Evolutionary conservation across 2,329 filamentous ascomycete species (phyloP).

Genomic region (Colletotrichum cereale): DNA sequence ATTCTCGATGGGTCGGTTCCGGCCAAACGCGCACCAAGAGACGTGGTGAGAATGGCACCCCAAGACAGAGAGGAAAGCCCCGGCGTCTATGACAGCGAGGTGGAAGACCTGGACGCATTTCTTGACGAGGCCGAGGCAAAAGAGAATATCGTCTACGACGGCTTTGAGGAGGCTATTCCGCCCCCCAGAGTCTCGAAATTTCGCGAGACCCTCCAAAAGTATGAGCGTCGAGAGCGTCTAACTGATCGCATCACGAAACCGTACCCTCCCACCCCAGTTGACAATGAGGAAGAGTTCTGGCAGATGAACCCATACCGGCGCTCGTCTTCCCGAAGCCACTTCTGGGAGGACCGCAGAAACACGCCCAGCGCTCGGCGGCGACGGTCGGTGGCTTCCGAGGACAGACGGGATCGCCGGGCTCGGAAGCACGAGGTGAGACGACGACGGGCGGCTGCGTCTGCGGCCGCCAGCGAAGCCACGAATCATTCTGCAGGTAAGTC

Average conservation of each 20-base stretch:
- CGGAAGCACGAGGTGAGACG: background rate
- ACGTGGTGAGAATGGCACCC: background rate
- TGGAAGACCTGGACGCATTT: background rate
- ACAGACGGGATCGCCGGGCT: background rate
- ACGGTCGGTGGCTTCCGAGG: background rate
- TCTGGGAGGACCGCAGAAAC: background rate
- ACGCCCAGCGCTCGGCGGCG: background rate
- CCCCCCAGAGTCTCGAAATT: background rate
- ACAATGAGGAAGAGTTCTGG: background rate
- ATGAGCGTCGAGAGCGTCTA: background rate
- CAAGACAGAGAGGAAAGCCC: no score
- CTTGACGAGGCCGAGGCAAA: background rate
- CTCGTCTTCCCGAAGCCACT: background rate
- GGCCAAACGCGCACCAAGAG: background rate
- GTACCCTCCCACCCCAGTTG: background rate
- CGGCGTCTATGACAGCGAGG: background rate
- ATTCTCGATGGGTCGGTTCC: conserved; percentile 10
- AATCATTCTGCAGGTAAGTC: background rate
- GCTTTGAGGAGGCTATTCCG: background rate
- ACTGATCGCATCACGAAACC: background rate
- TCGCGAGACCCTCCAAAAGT: background rate
- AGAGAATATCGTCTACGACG: background rate
- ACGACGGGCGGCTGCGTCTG: background rate
- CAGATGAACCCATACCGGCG: background rate
- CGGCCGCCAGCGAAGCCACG: no score